Percentiles rank a stretch among this genome's conserved stretches.
phyloP scores from a whole-genome alignment of 495 filamentous ascomycete genomes.

The Hypoxylon crocopeplum region DNA sequence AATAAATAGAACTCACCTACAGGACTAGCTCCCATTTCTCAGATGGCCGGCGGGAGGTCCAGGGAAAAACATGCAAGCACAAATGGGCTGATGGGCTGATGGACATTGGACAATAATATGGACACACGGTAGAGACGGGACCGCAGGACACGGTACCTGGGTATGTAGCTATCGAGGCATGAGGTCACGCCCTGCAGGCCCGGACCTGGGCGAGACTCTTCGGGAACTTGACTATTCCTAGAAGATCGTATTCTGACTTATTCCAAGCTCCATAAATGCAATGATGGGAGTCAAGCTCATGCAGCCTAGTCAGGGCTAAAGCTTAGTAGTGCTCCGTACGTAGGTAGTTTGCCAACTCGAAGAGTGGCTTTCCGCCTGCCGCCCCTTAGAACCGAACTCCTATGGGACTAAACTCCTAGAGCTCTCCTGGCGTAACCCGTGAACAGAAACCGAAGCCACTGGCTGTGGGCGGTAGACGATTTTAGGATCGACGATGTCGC shows the following conservation, averaged over 20 bases:
- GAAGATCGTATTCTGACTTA: slow-evolving; percentile 24
- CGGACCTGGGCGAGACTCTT: slow-evolving; percentile 28
- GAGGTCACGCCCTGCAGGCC: slow-evolving; percentile 33
- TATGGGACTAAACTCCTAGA: too few relatives aligned
- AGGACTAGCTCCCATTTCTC: slow-evolving; percentile 25
- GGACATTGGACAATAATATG: slow-evolving; percentile 30
- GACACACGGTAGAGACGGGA: not conserved
- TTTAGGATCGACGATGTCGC: slow-evolving; percentile 4
- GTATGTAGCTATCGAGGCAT: slow-evolving; percentile 38
- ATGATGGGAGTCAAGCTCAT: slow-evolving; percentile 35
- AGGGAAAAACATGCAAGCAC: slow-evolving; percentile 27
- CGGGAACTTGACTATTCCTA: slow-evolving; percentile 37
- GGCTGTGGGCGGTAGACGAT: too few relatives aligned
- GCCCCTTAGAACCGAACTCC: not conserved
- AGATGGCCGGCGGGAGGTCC: slow-evolving; percentile 26
- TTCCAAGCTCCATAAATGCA: slow-evolving; percentile 28
- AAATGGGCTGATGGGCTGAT: slow-evolving; percentile 37
- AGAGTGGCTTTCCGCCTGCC: not conserved
- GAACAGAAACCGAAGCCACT: too few relatives aligned
- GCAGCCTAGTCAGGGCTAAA: slow-evolving; percentile 29
- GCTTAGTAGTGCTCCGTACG: slow-evolving; percentile 28
- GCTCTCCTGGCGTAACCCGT: too few relatives aligned
- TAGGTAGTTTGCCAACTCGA: not conserved
- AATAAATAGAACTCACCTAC: slow-evolving; percentile 26
- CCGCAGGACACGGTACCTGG: slow-evolving; percentile 24